phyloP scores from a whole-genome alignment of 768 basidiomycete genomes.

The Asterophora parasitica region DNA sequence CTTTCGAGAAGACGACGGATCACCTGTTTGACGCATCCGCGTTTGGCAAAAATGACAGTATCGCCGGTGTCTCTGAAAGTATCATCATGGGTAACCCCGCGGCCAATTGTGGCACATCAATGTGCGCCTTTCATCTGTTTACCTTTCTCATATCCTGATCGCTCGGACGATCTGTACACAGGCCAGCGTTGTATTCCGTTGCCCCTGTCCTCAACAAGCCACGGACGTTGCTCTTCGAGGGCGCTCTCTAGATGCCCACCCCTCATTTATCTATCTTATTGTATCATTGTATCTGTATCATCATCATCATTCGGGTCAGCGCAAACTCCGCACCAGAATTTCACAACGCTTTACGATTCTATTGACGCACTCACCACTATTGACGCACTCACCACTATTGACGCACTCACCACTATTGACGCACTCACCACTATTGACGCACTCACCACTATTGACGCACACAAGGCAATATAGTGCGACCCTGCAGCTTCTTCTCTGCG shows the following conservation, averaged over 20 bases:
- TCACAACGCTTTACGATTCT: not conserved
- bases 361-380: not conserved
- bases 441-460: not conserved
- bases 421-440: not conserved
- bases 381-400: not conserved
- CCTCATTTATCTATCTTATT: slow-evolving; percentile 6
- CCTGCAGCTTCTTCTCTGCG: not conserved
- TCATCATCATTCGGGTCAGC: not conserved
- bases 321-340: not conserved
- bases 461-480: not conserved
- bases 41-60: slow-evolving; percentile 90
- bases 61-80: slow-evolving; percentile 97
- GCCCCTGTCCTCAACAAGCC: slow-evolving; percentile 44
- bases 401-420: not conserved
- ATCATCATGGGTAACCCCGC: slow-evolving; percentile 99
- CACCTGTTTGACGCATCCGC: slow-evolving; percentile 98
- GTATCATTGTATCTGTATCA: slow-evolving; percentile 7
- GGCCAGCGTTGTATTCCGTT: slow-evolving; percentile 46
- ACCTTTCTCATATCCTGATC: slow-evolving; percentile 3
- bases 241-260: slow-evolving; percentile 29
- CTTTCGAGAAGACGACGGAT: slow-evolving; percentile 99
- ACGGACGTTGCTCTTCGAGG: slow-evolving; percentile 46
- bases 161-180: slow-evolving; percentile 15
- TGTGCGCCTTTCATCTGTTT: slow-evolving; percentile 48
- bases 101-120: slow-evolving; percentile 89